Conservation (phyloP, 1,284 basidiomycete species). For the Heliocybe sulcata region DNA sequence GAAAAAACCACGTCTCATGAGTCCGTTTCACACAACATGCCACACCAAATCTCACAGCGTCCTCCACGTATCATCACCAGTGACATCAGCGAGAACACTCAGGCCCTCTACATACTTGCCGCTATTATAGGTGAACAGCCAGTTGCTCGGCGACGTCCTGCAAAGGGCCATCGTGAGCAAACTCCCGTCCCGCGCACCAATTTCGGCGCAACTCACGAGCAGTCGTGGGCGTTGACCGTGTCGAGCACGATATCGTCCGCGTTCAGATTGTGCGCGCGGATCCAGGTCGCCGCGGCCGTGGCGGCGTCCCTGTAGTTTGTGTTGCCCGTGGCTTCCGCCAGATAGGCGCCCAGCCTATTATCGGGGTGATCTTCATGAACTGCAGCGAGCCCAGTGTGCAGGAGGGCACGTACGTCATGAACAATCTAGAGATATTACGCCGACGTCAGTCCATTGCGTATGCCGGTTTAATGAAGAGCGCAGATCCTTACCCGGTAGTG, state of each 20-base stretch:
- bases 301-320: slow-evolving; percentile 37
- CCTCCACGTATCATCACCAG: slow-evolving; percentile 32
- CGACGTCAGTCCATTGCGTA: neutral
- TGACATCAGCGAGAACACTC: slow-evolving; percentile 33
- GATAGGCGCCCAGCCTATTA: slow-evolving; percentile 27
- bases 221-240: slow-evolving; percentile 35
- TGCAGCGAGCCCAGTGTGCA: slow-evolving; percentile 7
- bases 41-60: slow-evolving; percentile 20
- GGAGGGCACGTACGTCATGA: slow-evolving; percentile 20
- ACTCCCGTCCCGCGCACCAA: slow-evolving; percentile 13
- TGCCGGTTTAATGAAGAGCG: neutral
- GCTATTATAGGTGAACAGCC: slow-evolving; percentile 43
- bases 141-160: neutral
- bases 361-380: neutral
- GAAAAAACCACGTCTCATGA: neutral
- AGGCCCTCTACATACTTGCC: slow-evolving; percentile 46
- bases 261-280: slow-evolving; percentile 35
- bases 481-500: slow-evolving; percentile 33
- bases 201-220: slow-evolving; percentile 30
- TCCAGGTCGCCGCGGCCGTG: slow-evolving; percentile 37
- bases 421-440: slow-evolving; percentile 13
- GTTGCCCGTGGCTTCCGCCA: slow-evolving; percentile 36
- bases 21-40: neutral
- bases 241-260: slow-evolving; percentile 34
- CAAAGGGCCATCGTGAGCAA: neutral